phyloP scores from a whole-genome alignment of 2,329 filamentous ascomycete species.

The Geosmithia morbida region DNA sequence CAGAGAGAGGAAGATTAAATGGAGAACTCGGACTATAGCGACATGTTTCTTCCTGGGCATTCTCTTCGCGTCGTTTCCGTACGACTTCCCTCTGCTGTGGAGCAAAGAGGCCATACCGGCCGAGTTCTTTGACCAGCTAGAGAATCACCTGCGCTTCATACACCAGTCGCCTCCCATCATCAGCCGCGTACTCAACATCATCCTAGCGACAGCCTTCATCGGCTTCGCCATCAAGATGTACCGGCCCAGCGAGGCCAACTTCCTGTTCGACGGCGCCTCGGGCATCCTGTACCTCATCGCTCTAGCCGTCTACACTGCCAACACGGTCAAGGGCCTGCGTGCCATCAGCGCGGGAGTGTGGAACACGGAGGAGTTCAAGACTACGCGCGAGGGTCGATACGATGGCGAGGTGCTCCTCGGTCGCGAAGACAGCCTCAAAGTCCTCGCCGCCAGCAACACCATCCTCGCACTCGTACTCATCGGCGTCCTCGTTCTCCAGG shows the following conservation, averaged over 20 bases:
- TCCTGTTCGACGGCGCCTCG: slow-evolving; percentile 81
- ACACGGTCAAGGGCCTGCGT: slow-evolving; percentile 89
- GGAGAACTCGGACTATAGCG: slow-evolving; percentile 27
- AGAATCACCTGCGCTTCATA: slow-evolving; percentile 80
- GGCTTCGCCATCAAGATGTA: slow-evolving; percentile 93
- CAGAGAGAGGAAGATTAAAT: background rate
- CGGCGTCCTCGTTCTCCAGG: slow-evolving; percentile 84
- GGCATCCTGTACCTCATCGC: slow-evolving; percentile 75
- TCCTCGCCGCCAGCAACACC: slow-evolving; percentile 87
- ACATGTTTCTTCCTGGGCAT: slow-evolving; percentile 97
- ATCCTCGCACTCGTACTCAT: slow-evolving; percentile 87
- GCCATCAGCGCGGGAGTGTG: slow-evolving; percentile 64
- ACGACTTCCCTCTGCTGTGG: slow-evolving; percentile 86
- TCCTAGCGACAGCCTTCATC: slow-evolving; percentile 72
- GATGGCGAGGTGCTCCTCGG: slow-evolving; percentile 56
- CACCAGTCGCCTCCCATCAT: slow-evolving; percentile 88
- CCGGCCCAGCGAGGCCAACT: slow-evolving; percentile 83
- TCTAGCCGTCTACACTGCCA: slow-evolving; percentile 84
- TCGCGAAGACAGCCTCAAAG: slow-evolving; percentile 78
- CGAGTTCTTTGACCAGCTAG: slow-evolving; percentile 69
- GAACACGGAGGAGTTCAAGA: slow-evolving; percentile 23
- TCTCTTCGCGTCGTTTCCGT: slow-evolving; percentile 91
- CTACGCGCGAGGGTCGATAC: slow-evolving; percentile 22
- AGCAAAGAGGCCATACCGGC: slow-evolving; percentile 49
- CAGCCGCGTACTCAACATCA: slow-evolving; percentile 84